Evolutionary conservation across 2,329 filamentous ascomycete species (phyloP).

Genomic region (Trichophaea hybrida): DNA sequence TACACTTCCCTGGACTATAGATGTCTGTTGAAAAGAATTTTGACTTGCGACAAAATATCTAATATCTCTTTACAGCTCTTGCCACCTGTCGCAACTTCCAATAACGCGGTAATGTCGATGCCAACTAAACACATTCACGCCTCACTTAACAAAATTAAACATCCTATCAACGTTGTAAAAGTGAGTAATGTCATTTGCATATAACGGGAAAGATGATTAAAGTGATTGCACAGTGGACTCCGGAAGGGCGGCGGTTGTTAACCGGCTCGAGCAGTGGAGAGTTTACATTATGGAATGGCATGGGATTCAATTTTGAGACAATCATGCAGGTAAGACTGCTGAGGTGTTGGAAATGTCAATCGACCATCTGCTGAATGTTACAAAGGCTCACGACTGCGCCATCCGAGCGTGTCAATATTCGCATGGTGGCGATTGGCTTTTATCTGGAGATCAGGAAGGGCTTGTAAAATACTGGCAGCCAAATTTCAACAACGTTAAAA

Average conservation of each 20-base stretch:
- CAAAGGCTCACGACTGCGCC: slow-evolving; percentile 69
- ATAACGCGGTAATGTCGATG: slow-evolving; percentile 68
- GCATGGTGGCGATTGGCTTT: slow-evolving; percentile 89
- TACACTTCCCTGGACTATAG: slow-evolving; percentile 75
- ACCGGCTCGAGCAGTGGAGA: slow-evolving; percentile 94
- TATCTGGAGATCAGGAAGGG: slow-evolving; percentile 89
- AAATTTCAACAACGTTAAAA: slow-evolving; percentile 97
- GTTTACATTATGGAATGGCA: slow-evolving; percentile 97
- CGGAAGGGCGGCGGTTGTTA: slow-evolving; percentile 77
- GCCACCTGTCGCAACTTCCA: slow-evolving; percentile 61
- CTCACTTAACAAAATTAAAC: slow-evolving; percentile 96
- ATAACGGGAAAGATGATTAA: background rate
- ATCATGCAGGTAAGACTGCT: slow-evolving; percentile 59
- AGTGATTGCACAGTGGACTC: slow-evolving; percentile 60
- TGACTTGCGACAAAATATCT: slow-evolving; percentile 1
- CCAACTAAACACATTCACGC: slow-evolving; percentile 93
- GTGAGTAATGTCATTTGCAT: slow-evolving; percentile 13
- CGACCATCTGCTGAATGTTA: background rate
- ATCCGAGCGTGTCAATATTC: slow-evolving; percentile 77
- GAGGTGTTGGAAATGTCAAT: background rate
- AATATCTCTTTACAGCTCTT: slow-evolving; percentile 49
- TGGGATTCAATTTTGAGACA: slow-evolving; percentile 97
- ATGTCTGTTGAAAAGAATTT: slow-evolving; percentile 44
- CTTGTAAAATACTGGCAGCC: slow-evolving; percentile 98
- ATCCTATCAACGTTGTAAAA: slow-evolving; percentile 81